Conservation (phyloP, 176 grass and related monocot genomes). For the Urochloa ruziziensis region DNA sequence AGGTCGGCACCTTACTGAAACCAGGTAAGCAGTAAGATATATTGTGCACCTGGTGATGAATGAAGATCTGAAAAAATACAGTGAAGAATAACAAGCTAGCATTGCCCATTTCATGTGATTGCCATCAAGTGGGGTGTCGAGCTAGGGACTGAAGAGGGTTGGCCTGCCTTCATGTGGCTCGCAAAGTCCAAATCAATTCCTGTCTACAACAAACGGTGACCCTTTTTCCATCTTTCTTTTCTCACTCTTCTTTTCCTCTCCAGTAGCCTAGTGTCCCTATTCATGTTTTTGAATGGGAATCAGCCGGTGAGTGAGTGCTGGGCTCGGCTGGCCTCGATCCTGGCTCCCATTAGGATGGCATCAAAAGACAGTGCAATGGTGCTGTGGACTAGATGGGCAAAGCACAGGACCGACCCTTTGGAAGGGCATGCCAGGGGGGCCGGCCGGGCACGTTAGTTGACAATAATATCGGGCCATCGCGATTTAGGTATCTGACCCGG, state of each 20-base stretch:
- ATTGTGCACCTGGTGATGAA: background rate
- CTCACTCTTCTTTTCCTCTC: background rate
- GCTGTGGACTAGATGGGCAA: constrained; percentile 55
- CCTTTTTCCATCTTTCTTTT: constrained; percentile 5
- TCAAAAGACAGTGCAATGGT: constrained; percentile 34
- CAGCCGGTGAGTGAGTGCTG: background rate
- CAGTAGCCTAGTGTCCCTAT: constrained; percentile 35
- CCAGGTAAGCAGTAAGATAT: background rate
- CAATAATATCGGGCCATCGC: constrained; percentile 50
- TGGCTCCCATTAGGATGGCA: constrained; percentile 36
- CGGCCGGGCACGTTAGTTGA: constrained; percentile 40
- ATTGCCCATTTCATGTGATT: constrained; percentile 24
- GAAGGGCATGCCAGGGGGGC: constrained; percentile 53
- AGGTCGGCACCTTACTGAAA: background rate
- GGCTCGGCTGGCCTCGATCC: constrained; percentile 27
- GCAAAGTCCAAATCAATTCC: constrained; percentile 35
- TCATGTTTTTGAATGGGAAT: constrained; percentile 17
- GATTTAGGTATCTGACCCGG: constrained; percentile 47
- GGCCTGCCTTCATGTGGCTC: constrained; percentile 28
- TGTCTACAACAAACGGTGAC: constrained; percentile 34
- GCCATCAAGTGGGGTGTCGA: constrained; percentile 24
- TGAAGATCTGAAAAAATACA: background rate
- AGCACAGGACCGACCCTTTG: constrained; percentile 35
- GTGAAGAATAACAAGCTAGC: background rate
- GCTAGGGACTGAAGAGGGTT: constrained; percentile 21